Conservation (phyloP, 305 asterid genomes). For the Fraxinus ornus region DNA sequence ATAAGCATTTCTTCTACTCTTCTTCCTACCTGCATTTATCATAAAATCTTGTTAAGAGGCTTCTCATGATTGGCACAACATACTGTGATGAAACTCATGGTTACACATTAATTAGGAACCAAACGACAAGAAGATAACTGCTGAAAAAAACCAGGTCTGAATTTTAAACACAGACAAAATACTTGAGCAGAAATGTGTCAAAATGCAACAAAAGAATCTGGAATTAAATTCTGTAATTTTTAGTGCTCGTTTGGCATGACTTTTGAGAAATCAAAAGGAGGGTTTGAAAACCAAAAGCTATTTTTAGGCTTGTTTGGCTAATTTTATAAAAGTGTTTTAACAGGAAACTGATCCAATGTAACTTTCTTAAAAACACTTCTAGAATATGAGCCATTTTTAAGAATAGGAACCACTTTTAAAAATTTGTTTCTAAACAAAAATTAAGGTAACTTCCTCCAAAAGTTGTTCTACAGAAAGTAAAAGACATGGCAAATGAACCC, state of each 20-base stretch:
- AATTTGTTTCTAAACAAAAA: no score
- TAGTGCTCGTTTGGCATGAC: background rate
- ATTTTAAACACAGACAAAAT: background rate
- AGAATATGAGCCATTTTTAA: background rate
- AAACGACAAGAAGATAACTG: background rate
- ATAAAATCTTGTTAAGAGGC: background rate
- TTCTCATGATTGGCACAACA: background rate
- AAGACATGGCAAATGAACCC: background rate
- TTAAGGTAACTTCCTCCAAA: background rate
- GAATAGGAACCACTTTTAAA: background rate
- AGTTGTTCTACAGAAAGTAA: background rate
- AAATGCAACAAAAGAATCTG: background rate
- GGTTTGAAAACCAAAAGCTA: background rate
- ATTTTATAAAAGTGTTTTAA: no score
- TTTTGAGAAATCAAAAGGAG: background rate
- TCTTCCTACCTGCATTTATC: slow-evolving; percentile 5
- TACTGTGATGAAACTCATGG: background rate
- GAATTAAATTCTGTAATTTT: background rate
- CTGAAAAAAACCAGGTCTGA: background rate
- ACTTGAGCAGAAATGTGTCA: background rate
- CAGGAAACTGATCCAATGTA: no score
- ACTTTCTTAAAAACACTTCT: background rate
- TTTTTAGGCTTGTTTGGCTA: no score
- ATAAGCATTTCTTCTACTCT: background rate
- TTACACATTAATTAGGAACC: background rate